Conservation (phyloP, 345 rosid genomes). For the Ricinus communis region DNA sequence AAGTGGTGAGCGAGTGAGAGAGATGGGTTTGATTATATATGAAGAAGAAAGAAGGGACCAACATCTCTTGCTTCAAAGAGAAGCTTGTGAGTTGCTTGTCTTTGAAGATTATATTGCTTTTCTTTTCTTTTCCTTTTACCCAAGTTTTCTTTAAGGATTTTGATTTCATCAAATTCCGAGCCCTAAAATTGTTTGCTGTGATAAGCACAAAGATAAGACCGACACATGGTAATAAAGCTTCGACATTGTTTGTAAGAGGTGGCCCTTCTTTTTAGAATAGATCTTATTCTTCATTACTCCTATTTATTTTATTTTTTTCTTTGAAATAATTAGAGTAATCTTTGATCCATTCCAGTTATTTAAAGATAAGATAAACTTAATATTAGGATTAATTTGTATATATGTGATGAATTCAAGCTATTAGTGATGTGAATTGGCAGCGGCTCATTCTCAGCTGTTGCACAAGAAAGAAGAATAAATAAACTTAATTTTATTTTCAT, state of each 20-base stretch:
- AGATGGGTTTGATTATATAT: too few species aligned
- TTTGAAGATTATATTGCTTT: slow-evolving; percentile 8
- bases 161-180: slow-evolving; percentile 38
- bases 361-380: too few species aligned
- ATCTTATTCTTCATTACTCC: slow-evolving; percentile 15
- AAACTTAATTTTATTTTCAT: too few species aligned
- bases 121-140: background rate
- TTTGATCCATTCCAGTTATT: too few species aligned
- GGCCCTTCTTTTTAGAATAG: slow-evolving; percentile 48
- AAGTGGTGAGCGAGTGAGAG: background rate
- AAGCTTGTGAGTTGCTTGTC: slow-evolving; percentile 31
- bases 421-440: too few species aligned
- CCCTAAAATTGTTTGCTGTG: slow-evolving; percentile 19
- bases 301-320: background rate
- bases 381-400: too few species aligned
- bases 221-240: slow-evolving; percentile 39
- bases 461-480: too few species aligned
- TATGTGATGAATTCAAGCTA: too few species aligned
- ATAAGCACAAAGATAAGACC: slow-evolving; percentile 7
- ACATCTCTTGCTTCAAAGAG: slow-evolving; percentile 56
- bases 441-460: too few species aligned
- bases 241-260: slow-evolving; percentile 18
- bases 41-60: slow-evolving; percentile 33
- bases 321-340: too few species aligned
- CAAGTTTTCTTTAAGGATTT: background rate